Conservation (phyloP, 83 land plant genomes). For the Picea mariana region DNA sequence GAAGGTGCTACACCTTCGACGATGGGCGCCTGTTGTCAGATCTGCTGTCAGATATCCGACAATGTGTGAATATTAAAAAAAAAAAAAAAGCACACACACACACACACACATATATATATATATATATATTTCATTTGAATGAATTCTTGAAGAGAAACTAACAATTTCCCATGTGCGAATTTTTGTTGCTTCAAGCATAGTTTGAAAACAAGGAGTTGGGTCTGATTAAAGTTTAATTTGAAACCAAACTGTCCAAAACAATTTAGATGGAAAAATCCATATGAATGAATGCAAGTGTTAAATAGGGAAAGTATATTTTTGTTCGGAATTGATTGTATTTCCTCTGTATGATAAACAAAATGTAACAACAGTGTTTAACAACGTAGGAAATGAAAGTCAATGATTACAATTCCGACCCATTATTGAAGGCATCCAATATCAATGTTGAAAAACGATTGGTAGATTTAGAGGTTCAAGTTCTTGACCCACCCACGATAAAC, state of each 20-base stretch:
- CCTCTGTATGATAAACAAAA: not conserved
- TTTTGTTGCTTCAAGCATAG: conserved; percentile 30
- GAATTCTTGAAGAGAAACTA: conserved; percentile 42
- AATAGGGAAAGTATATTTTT: conserved; percentile 5
- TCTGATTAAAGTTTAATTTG: not conserved
- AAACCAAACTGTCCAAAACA: not conserved
- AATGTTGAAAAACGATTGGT: conserved; percentile 32
- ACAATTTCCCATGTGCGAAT: conserved; percentile 64
- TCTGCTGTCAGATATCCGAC: too few species aligned
- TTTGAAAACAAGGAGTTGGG: conserved; percentile 28
- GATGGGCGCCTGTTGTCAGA: rapidly evolving
- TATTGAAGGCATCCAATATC: conserved; percentile 47
- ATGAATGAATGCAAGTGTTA: too few species aligned
- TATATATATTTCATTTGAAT: not conserved
- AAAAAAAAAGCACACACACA: too few species aligned
- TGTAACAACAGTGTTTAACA: not conserved
- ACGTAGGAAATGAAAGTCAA: conserved; percentile 44
- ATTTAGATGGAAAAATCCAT: conserved; percentile 15
- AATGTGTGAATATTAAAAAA: too few species aligned
- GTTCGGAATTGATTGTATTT: not conserved
- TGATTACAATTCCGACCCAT: conserved; percentile 49
- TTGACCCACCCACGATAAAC: conserved; percentile 46
- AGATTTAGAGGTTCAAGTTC: conserved; percentile 48
- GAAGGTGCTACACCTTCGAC: too few species aligned
- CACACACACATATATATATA: too few species aligned